phyloP scores from a whole-genome alignment of 495 filamentous ascomycete genomes.

The Lophiostoma macrostomum region DNA sequence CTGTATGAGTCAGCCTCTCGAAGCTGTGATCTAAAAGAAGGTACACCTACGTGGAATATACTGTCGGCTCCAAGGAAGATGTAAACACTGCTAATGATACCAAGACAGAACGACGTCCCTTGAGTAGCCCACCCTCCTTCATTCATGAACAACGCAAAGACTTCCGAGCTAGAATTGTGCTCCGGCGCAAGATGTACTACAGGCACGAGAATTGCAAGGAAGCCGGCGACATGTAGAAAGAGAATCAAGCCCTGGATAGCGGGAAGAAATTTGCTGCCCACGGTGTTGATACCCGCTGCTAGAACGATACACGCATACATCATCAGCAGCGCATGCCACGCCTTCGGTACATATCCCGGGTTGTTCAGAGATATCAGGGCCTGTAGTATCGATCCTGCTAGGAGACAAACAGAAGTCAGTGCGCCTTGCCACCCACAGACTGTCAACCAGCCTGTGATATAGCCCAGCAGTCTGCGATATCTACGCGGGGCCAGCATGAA shows the following conservation, averaged over 20 bases:
- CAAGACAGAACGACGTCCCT: slow-evolving; percentile 53
- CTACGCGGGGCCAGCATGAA: slow-evolving; percentile 32
- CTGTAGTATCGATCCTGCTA: slow-evolving; percentile 53
- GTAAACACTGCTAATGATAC: slow-evolving; percentile 50
- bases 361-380: neutral
- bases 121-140: slow-evolving; percentile 52
- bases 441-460: slow-evolving; percentile 50
- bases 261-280: slow-evolving; percentile 51
- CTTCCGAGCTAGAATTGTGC: slow-evolving; percentile 45
- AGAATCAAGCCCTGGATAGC: slow-evolving; percentile 56
- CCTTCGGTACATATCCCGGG: neutral
- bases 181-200: slow-evolving; percentile 51
- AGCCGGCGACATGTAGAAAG: slow-evolving; percentile 56
- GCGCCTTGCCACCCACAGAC: slow-evolving; percentile 58
- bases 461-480: slow-evolving; percentile 32
- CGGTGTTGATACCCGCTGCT: slow-evolving; percentile 46
- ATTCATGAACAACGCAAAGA: slow-evolving; percentile 53
- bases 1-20: neutral
- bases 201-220: slow-evolving; percentile 60
- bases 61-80: slow-evolving; percentile 46
- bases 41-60: slow-evolving; percentile 47
- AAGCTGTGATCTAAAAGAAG: slow-evolving; percentile 25
- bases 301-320: neutral
- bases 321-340: neutral
- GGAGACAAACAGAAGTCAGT: slow-evolving; percentile 50